phyloP scores from a whole-genome alignment of 345 rosid species.

The Moricandia arvensis region DNA sequence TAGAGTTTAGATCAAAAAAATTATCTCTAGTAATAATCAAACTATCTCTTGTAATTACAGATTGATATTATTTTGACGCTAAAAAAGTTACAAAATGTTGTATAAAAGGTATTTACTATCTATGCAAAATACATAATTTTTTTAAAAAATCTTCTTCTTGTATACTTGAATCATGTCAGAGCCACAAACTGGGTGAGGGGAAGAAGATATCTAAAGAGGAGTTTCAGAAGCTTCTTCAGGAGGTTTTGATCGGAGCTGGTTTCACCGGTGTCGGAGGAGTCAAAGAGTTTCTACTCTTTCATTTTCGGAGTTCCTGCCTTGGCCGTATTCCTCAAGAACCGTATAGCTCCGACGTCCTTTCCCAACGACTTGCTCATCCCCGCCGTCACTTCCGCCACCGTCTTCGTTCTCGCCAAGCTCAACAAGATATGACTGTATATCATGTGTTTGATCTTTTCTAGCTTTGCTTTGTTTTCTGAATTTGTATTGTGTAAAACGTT shows the following conservation, averaged over 20 bases:
- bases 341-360: slow-evolving; percentile 45
- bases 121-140: not conserved
- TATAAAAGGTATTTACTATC: not conserved
- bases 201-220: slow-evolving; percentile 48
- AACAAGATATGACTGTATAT: slow-evolving; percentile 55
- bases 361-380: slow-evolving; percentile 74
- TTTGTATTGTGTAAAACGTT: not conserved
- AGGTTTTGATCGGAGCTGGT: slow-evolving; percentile 51
- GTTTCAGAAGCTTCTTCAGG: slow-evolving; percentile 59
- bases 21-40: too few species aligned
- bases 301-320: slow-evolving; percentile 64
- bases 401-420: slow-evolving; percentile 67
- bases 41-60: too few species aligned
- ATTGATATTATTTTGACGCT: too few species aligned
- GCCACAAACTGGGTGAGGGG: slow-evolving; percentile 40
- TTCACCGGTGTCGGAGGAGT: slow-evolving; percentile 67
- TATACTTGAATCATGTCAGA: slow-evolving; percentile 17
- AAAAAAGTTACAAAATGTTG: too few species aligned
- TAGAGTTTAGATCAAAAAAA: too few species aligned
- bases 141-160: too few species aligned
- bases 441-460: not conserved
- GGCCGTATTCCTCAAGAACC: slow-evolving; percentile 56
- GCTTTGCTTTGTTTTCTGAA: slow-evolving; percentile 9
- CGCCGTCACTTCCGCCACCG: slow-evolving; percentile 70
- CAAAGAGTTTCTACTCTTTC: slow-evolving; percentile 58